Evolutionary conservation across 148 eudicot species (phyloP).

Genomic region (Diospyros lotus): DNA sequence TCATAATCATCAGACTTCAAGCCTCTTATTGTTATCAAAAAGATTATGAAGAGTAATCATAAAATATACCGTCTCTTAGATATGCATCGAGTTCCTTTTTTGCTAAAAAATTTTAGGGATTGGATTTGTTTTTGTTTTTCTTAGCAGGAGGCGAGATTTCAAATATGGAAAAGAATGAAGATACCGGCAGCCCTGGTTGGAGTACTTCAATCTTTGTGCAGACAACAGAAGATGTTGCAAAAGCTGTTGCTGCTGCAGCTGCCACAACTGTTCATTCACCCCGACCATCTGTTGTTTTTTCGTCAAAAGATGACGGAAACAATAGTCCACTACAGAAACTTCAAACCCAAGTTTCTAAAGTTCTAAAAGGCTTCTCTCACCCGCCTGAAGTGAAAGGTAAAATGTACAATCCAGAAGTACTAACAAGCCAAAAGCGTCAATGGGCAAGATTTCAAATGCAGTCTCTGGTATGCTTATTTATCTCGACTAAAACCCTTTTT

Average conservation of each 20-base stretch:
- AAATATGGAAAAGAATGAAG: slow-evolving; percentile 63
- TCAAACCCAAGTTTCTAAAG: slow-evolving; percentile 63
- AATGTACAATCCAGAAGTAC: slow-evolving; percentile 81
- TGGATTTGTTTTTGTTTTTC: not conserved
- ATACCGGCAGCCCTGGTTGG: slow-evolving; percentile 71
- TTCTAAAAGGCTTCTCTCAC: slow-evolving; percentile 73
- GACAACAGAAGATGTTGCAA: slow-evolving; percentile 84
- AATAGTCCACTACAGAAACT: slow-evolving; percentile 65
- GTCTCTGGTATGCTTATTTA: slow-evolving; percentile 40
- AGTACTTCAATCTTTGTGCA: slow-evolving; percentile 62
- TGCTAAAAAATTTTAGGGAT: not conserved
- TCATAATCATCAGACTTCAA: not conserved
- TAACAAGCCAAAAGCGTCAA: slow-evolving; percentile 96
- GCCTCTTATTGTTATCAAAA: not conserved
- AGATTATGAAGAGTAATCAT: too few relatives aligned
- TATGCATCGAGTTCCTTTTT: not conserved
- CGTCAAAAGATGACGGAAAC: slow-evolving; percentile 61
- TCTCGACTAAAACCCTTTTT: slow-evolving; percentile 9
- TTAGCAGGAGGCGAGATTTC: slow-evolving; percentile 30
- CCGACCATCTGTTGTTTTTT: slow-evolving; percentile 75
- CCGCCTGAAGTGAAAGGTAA: slow-evolving; percentile 59
- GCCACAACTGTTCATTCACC: slow-evolving; percentile 61
- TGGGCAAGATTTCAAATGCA: slow-evolving; percentile 91
- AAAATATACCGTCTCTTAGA: too few relatives aligned
- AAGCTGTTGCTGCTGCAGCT: slow-evolving; percentile 78